These are phyloP conservation scores for Myxozyma neotropica DNA, from an alignment of 805 yeast species.

Conservation along the genomic window DNA sequence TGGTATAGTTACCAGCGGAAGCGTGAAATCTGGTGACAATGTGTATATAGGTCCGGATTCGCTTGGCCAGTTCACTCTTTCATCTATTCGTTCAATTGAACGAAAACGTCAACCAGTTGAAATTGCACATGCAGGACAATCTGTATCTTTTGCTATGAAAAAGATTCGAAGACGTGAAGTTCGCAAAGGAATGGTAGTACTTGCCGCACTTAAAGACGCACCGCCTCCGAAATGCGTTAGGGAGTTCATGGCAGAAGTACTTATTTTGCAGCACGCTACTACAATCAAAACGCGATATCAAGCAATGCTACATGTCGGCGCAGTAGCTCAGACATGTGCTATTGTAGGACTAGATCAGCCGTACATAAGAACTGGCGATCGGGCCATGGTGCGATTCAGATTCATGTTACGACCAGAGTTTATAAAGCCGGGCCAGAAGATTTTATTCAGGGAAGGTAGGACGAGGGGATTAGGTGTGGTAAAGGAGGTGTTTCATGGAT, in stretches of 20 bases:
- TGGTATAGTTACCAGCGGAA: slow-evolving; percentile 28
- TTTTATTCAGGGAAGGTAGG: slow-evolving; percentile 33
- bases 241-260: slow-evolving; percentile 33
- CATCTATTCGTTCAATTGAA: slow-evolving; percentile 31
- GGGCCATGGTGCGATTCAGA: slow-evolving; percentile 31
- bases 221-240: slow-evolving; percentile 26
- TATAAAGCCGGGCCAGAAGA: slow-evolving; percentile 30
- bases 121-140: slow-evolving; percentile 33
- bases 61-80: slow-evolving; percentile 28
- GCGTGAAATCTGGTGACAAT: slow-evolving; percentile 28
- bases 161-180: slow-evolving; percentile 30
- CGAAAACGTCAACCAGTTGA: slow-evolving; percentile 33
- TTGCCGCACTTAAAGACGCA: slow-evolving; percentile 7
- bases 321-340: slow-evolving; percentile 32
- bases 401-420: slow-evolving; percentile 32
- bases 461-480: slow-evolving; percentile 35
- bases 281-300: slow-evolving; percentile 32
- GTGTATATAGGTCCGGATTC: slow-evolving; percentile 34
- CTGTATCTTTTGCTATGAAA: slow-evolving; percentile 32
- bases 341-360: slow-evolving; percentile 32
- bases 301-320: slow-evolving; percentile 35
- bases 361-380: slow-evolving; percentile 34
- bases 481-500: slow-evolving; percentile 25
- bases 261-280: slow-evolving; percentile 34
- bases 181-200: slow-evolving; percentile 34